Conservation (phyloP, 2,329 filamentous ascomycete genomes). For the Cladophialophora carrionii region DNA sequence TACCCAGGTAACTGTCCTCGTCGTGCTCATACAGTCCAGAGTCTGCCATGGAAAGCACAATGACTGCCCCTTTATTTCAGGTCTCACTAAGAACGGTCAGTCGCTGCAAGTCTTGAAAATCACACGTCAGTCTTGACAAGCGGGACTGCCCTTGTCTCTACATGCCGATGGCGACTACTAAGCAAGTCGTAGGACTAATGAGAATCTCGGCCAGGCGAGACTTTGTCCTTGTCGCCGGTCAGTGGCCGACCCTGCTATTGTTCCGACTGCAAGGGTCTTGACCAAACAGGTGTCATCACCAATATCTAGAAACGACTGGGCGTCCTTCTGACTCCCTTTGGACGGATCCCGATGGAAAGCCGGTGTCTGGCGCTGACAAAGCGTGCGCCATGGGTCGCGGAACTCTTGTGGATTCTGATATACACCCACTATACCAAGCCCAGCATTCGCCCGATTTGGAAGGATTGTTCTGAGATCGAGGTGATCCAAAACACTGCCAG, state of each 20-base stretch:
- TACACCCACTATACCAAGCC: conserved; percentile 1
- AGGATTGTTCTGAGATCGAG: neutral
- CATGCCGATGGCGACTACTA: neutral
- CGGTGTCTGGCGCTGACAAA: neutral
- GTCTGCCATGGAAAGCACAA: neutral
- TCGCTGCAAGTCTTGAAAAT: neutral
- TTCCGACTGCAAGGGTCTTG: neutral
- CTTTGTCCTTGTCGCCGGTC: neutral
- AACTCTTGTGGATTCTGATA: neutral
- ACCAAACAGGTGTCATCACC: neutral
- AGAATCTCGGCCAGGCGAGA: neutral
- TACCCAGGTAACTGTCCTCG: too few species aligned
- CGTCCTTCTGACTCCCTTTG: neutral
- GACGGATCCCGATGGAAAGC: neutral
- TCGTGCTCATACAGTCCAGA: neutral
- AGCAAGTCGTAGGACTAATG: too few species aligned
- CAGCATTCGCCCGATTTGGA: conserved; percentile 3
- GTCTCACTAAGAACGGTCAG: neutral
- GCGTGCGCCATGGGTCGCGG: neutral
- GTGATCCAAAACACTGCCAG: neutral
- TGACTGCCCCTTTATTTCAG: neutral
- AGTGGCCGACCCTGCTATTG: neutral
- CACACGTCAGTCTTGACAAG: neutral
- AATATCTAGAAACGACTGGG: neutral
- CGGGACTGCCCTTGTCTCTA: neutral